phyloP scores from a whole-genome alignment of 441 rosid species.

The Cnidoscolus chayamansa region DNA sequence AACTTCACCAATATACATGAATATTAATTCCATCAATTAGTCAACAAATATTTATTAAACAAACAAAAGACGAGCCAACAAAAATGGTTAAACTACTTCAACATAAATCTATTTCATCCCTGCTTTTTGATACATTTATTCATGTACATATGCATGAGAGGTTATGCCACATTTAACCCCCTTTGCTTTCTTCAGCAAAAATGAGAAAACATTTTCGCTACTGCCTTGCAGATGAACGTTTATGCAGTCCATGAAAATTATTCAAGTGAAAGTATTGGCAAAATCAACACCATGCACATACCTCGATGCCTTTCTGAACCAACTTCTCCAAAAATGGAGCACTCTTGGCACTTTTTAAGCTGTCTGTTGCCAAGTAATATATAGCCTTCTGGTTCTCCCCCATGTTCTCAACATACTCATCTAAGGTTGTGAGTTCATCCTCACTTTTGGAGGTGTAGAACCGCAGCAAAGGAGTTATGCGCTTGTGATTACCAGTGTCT shows the following conservation, averaged over 20 bases:
- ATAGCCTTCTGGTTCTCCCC: conserved; percentile 89
- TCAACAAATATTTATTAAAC: no score
- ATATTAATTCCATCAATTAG: background rate
- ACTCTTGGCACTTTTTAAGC: conserved; percentile 81
- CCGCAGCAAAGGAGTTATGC: conserved; percentile 75
- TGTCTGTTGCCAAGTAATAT: conserved; percentile 85
- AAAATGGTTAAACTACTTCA: background rate
- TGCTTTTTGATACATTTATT: background rate
- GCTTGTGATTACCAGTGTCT: conserved; percentile 91
- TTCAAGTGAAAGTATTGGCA: conserved; percentile 1
- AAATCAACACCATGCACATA: conserved; percentile 18
- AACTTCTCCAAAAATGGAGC: conserved; percentile 97
- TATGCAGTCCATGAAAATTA: background rate
- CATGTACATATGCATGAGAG: background rate
- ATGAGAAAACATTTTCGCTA: background rate
- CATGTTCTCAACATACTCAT: conserved; percentile 90
- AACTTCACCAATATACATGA: no score
- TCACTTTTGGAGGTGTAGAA: conserved; percentile 82
- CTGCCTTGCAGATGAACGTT: background rate
- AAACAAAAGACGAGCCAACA: no score
- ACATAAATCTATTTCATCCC: background rate
- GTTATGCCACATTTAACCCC: background rate
- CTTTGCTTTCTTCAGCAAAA: background rate
- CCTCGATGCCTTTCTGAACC: conserved; percentile 87
- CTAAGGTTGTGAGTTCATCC: conserved; percentile 77